A percentile compares a stretch with the other conserved stretches of the same genome.
Evolutionary conservation across 2,329 filamentous ascomycete genomes (phyloP).

Genomic region (Rutstroemia sp.): DNA sequence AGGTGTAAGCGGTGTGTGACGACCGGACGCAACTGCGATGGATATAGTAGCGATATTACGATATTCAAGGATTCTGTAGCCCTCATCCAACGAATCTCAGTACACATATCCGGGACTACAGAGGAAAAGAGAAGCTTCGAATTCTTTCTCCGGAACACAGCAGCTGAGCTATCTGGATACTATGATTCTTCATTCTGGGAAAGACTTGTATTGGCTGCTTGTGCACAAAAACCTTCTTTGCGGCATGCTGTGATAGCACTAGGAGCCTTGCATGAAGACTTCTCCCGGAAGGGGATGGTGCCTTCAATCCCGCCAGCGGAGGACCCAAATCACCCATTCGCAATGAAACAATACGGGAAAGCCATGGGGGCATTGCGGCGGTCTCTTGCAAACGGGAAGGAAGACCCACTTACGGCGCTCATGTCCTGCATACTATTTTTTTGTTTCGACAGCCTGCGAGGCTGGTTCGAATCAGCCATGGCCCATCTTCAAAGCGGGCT

Average conservation of each 20-base stretch:
- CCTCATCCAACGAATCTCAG: no score
- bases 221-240: background rate
- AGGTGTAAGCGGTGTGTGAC: no score
- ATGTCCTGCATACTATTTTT: conserved; percentile 22
- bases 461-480: conserved; percentile 22
- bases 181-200: conserved; percentile 9
- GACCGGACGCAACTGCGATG: no score
- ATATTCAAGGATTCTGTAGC: no score
- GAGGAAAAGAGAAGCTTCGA: conserved; percentile 19
- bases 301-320: no score
- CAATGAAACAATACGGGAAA: no score
- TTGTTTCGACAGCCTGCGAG: conserved; percentile 24
- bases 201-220: background rate
- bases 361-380: no score
- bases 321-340: no score
- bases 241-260: no score
- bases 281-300: no score
- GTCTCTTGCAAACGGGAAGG: conserved; percentile 4
- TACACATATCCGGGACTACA: conserved; percentile 1
- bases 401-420: conserved; percentile 14
- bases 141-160: conserved; percentile 19
- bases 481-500: conserved; percentile 25
- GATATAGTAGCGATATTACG: no score
- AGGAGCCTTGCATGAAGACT: no score
- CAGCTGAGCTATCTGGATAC: conserved; percentile 19